Percentiles rank a stretch among this genome's conserved stretches.
Evolutionary conservation across 2,329 filamentous ascomycete species (phyloP).

Genomic region (Aspergillus hiratsukae): DNA sequence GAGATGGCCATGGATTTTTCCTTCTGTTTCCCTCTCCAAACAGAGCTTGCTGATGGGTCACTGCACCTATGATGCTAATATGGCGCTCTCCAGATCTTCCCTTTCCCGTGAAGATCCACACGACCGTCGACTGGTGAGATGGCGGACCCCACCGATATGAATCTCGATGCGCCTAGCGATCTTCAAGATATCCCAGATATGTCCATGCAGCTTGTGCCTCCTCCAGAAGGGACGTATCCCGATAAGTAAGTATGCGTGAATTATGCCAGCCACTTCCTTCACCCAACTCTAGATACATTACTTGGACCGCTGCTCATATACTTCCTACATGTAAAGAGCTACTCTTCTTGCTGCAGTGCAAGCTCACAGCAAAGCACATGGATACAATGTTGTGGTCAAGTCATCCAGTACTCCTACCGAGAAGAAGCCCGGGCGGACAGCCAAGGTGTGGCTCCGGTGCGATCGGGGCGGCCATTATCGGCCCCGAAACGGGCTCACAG

Average conservation of each 20-base stretch:
- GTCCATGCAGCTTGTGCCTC: conserved; percentile 39
- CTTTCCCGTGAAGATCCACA: conserved; percentile 10
- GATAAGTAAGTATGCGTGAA: conserved; percentile 31
- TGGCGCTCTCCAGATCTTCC: conserved; percentile 14
- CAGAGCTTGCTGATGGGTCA: not conserved
- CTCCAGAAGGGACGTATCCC: conserved; percentile 42
- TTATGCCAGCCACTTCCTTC: not conserved
- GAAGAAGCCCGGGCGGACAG: conserved; percentile 42
- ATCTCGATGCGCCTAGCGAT: conserved; percentile 43
- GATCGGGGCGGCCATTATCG: conserved; percentile 44
- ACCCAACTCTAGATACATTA: conserved; percentile 4
- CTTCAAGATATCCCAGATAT: conserved; percentile 43
- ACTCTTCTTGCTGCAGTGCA: conserved; percentile 39
- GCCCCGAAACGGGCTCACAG: conserved; percentile 42
- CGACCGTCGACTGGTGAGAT: conserved; percentile 28
- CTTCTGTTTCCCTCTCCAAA: not conserved
- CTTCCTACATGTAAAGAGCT: conserved; percentile 19
- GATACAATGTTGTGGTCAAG: conserved; percentile 44
- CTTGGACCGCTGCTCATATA: not conserved
- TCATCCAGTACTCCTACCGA: conserved; percentile 44
- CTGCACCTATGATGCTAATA: conserved; percentile 16
- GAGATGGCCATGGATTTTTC: not conserved
- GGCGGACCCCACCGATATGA: conserved; percentile 41
- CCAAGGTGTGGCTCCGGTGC: conserved; percentile 43
- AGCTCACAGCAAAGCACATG: conserved; percentile 39